These are phyloP conservation scores for Globisporangium cederbergense DNA, from an alignment of 352 stramenopile species.

Conservation along the genomic window DNA sequence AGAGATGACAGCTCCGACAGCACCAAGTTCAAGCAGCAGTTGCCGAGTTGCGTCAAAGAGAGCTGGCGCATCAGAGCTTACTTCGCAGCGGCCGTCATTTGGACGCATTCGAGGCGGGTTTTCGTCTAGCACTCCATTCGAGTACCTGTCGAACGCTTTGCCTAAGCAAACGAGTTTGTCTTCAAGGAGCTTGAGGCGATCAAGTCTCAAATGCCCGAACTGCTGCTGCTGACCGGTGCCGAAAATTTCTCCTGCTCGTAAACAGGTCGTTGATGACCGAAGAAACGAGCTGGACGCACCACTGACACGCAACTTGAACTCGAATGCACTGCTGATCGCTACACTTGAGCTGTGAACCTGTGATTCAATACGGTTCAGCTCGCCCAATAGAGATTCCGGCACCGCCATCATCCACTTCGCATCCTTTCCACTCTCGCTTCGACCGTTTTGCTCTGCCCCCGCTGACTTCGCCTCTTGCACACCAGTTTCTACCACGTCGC, in stretches of 20 bases:
- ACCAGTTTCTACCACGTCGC: constrained; percentile 34
- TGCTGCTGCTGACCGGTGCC: constrained; percentile 8
- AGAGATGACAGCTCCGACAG: constrained; percentile 30
- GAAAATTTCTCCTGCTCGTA: constrained; percentile 18
- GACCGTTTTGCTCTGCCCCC: constrained; percentile 30
- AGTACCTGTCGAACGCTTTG: constrained; percentile 1
- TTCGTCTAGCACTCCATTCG: background rate
- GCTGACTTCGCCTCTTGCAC: constrained; percentile 38
- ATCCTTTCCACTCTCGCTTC: constrained; percentile 6
- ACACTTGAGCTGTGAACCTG: constrained; percentile 25
- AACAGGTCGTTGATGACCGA: constrained; percentile 12
- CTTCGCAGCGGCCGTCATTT: background rate
- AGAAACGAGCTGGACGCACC: constrained; percentile 23
- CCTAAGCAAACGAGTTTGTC: constrained; percentile 3
- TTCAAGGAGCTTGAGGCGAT: constrained; percentile 14
- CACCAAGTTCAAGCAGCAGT: constrained; percentile 34
- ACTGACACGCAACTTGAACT: constrained; percentile 34
- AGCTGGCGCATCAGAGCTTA: constrained; percentile 2
- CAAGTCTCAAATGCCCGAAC: constrained; percentile 9
- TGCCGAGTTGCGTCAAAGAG: constrained; percentile 20
- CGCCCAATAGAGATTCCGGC: constrained; percentile 29
- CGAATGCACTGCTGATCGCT: constrained; percentile 19
- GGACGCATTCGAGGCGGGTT: background rate
- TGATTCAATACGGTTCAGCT: constrained; percentile 29
- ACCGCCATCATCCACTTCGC: constrained; percentile 45